A percentile compares a stretch with the other conserved stretches of the same genome.
Evolutionary conservation across 148 eudicot species (phyloP).

Genomic region (Spergularia bocconei): DNA sequence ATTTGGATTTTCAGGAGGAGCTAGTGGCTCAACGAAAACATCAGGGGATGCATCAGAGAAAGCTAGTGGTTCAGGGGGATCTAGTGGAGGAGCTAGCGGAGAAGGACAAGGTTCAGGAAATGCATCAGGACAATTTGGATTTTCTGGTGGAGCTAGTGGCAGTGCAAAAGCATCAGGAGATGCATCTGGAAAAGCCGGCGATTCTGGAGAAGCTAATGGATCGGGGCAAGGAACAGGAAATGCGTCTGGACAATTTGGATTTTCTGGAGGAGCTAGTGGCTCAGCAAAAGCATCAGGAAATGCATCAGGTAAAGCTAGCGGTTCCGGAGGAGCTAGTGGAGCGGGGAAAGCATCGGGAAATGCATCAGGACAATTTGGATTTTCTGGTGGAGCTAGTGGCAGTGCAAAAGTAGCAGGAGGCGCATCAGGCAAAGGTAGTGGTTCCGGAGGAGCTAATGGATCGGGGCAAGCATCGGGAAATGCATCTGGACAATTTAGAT

Average conservation of each 20-base stretch:
- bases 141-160: background rate
- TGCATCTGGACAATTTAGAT: background rate
- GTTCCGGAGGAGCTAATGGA: background rate
- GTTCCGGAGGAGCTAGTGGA: background rate
- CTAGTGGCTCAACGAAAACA: background rate
- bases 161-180: background rate
- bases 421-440: background rate
- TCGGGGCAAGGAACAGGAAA: background rate
- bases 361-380: background rate
- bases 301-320: background rate
- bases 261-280: background rate
- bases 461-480: background rate
- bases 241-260: background rate
- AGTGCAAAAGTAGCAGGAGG: background rate
- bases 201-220: constrained; percentile 2
- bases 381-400: background rate
- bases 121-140: background rate
- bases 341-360: background rate
- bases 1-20: background rate
- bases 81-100: background rate
- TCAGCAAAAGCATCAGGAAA: background rate
- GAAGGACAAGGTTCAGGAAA: background rate
- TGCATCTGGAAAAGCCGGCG: background rate
- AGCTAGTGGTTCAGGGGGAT: background rate
- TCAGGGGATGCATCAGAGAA: background rate